These are phyloP conservation scores for Triangularia verruculosa DNA, from an alignment of 2,329 filamentous ascomycete species.

Conservation along the genomic window DNA sequence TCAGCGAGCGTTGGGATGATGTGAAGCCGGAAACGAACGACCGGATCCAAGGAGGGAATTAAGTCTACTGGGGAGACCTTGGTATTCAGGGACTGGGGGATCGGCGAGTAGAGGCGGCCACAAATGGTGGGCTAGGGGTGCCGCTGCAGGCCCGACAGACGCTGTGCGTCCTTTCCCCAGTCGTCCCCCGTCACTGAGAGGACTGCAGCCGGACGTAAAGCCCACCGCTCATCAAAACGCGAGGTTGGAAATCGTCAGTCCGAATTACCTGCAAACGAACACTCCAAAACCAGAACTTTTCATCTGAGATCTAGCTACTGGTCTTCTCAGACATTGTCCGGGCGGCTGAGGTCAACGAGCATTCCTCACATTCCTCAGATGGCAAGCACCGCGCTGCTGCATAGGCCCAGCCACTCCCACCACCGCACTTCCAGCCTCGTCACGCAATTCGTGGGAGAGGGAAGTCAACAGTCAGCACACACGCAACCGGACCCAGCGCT, in stretches of 20 bases:
- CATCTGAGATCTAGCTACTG: not conserved
- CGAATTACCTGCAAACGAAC: not conserved
- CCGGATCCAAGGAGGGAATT: conserved; percentile 17
- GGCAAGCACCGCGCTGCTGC: conserved; percentile 8
- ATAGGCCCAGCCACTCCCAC: not conserved
- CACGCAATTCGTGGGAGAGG: conserved; percentile 14
- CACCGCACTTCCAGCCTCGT: conserved; percentile 3
- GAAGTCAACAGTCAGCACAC: conserved; percentile 12
- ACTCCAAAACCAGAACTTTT: not conserved
- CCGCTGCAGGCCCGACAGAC: conserved; percentile 16
- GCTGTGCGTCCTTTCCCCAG: conserved; percentile 9
- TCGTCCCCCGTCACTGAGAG: not conserved
- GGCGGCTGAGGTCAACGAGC: not conserved
- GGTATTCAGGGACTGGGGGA: conserved; percentile 19
- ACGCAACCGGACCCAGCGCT: conserved; percentile 1
- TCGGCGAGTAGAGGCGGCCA: conserved; percentile 18
- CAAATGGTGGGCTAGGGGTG: conserved; percentile 13
- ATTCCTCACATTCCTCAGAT: conserved; percentile 2
- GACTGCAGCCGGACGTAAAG: not conserved
- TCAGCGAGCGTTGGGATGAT: conserved; percentile 19
- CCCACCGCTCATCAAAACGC: conserved; percentile 12
- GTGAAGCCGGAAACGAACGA: conserved; percentile 3
- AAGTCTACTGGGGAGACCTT: conserved; percentile 12
- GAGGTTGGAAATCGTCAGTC: conserved; percentile 7
- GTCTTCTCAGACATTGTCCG: not conserved